Base-by-base conservation (phyloP, 768 basidiomycete genomes). In the Hygrophoropsis aurantiaca region DNA sequence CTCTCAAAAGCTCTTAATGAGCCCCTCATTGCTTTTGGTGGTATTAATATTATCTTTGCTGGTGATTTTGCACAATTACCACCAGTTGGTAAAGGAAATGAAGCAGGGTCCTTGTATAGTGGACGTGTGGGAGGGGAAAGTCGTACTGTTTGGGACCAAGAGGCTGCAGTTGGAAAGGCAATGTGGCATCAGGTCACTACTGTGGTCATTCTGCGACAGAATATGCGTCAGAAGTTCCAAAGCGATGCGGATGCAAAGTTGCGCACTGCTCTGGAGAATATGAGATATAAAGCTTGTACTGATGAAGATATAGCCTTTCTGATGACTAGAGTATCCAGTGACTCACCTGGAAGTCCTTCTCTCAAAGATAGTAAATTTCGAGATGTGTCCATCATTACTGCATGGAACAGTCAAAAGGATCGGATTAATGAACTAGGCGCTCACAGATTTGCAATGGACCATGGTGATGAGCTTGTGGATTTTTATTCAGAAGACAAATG, bases 1-100 rank as follows among this genome's bases (percentile, higher is more conserved):
- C n/a, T n/a, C n/a, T n/a, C n/a, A n/a, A n/a, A n/a, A n/a, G n/a
- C n/a, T n/a, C n/a, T n/a, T n/a, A n/a, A n/a, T n/a, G n/a, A n/a
- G n/a, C n/a, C n/a, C n/a, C n/a, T n/a, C n/a, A n/a, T n/a, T n/a
- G n/a, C 57, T 0, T 75, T 73, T 56, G 72, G 74, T 4, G 70
- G 71, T 0, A 57, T 75, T 0, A 74, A 69, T 36, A 49, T 75
- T 1, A 70, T 75, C 1, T 72, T 73, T 46, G 69, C 70, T 0
- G 73, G 74, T 1, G 72, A 77, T 46, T 75, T 77, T 48, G 60
- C 64, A 0, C 75, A 77, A 41, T 47, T 73, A 4, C 65, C 72
- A 0, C 74, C 74, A 6, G 62, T 77, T 0, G 51, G 54, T 0
- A n/a, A n/a, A n/a, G n/a, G n/a, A n/a, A n/a, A n/a, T n/a, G n/a